Conservation (phyloP, 768 basidiomycete species). For the Amanita brunnescens region DNA sequence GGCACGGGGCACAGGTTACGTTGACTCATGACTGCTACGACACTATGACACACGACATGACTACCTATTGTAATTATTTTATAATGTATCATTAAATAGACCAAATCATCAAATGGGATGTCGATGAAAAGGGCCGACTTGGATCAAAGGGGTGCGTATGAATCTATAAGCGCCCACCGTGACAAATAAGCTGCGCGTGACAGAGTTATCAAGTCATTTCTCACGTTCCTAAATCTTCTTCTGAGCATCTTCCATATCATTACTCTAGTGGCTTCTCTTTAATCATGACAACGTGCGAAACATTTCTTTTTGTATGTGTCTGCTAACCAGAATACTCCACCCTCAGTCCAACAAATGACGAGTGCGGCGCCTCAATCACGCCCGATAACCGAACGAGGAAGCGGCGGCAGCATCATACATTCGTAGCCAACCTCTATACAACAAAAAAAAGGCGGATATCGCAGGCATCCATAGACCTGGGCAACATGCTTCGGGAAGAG, state of each 20-base stretch:
- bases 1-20: no score
- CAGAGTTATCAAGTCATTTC: no score
- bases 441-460: conserved; percentile 17
- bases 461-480: conserved; percentile 14
- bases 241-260: no score
- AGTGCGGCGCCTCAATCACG: background rate
- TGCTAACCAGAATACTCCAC: background rate
- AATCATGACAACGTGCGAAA: conserved; percentile 2
- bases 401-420: conserved; percentile 1
- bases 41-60: no score
- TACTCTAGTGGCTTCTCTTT: background rate
- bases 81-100: no score
- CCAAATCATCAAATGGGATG: no score
- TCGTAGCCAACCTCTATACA: conserved; percentile 4
- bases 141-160: no score
- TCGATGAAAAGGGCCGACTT: background rate
- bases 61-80: no score
- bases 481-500: conserved; percentile 8
- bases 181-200: no score
- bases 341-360: conserved; percentile 1
- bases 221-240: background rate
- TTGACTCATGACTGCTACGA: no score
- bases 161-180: background rate
- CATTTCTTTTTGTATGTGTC: background rate
- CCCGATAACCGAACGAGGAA: conserved; percentile 5